These are phyloP conservation scores for Lachnellula subtilissima DNA, from an alignment of 2,329 filamentous ascomycete genomes.

Conservation along the genomic window DNA sequence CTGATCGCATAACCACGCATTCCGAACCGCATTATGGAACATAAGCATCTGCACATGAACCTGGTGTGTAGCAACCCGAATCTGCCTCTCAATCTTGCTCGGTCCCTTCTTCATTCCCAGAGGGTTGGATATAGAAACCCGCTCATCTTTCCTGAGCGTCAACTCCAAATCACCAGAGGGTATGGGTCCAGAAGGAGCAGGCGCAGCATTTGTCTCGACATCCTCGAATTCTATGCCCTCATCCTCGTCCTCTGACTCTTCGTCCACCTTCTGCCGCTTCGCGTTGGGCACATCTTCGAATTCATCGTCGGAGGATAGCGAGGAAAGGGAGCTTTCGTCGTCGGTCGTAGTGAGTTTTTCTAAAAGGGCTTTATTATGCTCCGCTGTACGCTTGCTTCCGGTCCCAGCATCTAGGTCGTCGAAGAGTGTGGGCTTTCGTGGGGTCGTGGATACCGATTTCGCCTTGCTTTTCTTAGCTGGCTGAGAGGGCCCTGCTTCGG, in stretches of 20 bases:
- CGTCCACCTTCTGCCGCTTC: conserved; percentile 39
- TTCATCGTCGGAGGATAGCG: conserved; percentile 42
- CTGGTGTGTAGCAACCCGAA: conserved; percentile 75
- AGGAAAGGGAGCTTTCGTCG: conserved; percentile 32
- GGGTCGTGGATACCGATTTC: conserved; percentile 25
- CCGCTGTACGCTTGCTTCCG: conserved; percentile 34
- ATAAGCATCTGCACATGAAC: conserved; percentile 84
- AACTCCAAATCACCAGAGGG: conserved; percentile 67
- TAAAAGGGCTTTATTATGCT: conserved; percentile 40
- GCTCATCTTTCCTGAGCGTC: conserved; percentile 57
- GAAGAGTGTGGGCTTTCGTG: conserved; percentile 54
- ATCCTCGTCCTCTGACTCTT: conserved; percentile 43
- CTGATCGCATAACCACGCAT: conserved; percentile 75
- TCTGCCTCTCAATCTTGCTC: conserved; percentile 75
- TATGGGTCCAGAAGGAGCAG: conserved; percentile 38
- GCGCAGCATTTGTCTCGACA: conserved; percentile 39
- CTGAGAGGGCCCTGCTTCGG: conserved; percentile 26
- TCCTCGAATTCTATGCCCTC: conserved; percentile 61
- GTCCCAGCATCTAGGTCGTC: conserved; percentile 52
- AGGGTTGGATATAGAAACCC: conserved; percentile 56
- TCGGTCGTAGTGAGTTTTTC: conserved; percentile 42
- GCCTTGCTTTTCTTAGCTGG: conserved; percentile 23
- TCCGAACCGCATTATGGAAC: conserved; percentile 84
- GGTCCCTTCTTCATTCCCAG: conserved; percentile 73
- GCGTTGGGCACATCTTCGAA: conserved; percentile 47